These are phyloP conservation scores for Ichthyophthirius multifiliis DNA, from an alignment of 169 alveolate genomes.

Conservation along the genomic window DNA sequence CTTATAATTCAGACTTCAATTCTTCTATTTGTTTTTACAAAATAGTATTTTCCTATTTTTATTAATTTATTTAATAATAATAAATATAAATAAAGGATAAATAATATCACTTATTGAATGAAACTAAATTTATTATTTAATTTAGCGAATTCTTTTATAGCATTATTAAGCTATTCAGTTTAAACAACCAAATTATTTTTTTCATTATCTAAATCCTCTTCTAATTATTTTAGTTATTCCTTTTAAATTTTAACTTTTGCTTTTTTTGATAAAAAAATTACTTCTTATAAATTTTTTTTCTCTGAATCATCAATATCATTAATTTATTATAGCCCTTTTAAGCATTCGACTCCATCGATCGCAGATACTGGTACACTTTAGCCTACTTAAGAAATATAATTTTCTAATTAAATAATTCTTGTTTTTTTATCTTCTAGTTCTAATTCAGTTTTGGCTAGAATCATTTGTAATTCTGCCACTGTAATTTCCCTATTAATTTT, in stretches of 20 bases:
- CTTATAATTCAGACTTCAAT: not conserved
- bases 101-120: not conserved
- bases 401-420: not conserved
- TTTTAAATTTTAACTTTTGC: not conserved
- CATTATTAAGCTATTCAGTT: not conserved
- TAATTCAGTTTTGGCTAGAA: not conserved
- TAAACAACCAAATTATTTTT: not conserved
- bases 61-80: not conserved
- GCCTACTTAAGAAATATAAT: not conserved
- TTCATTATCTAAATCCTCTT: not conserved
- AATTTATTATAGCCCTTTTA: not conserved
- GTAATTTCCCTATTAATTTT: slow-evolving; percentile 71
- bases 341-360: too few relatives aligned
- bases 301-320: not conserved
- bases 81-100: not conserved
- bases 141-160: not conserved
- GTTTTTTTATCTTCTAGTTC: not conserved
- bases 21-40: not conserved
- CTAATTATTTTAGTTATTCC: not conserved
- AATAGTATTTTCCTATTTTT: not conserved
- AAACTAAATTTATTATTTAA: not conserved
- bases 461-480: not conserved
- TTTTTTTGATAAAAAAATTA: not conserved
- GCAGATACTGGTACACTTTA: not conserved
- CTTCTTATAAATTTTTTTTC: not conserved